A percentile compares a stretch with the other conserved stretches of the same genome.
Evolutionary conservation across 257 asterid species (phyloP).

Genomic region (Buddleja alternifolia): DNA sequence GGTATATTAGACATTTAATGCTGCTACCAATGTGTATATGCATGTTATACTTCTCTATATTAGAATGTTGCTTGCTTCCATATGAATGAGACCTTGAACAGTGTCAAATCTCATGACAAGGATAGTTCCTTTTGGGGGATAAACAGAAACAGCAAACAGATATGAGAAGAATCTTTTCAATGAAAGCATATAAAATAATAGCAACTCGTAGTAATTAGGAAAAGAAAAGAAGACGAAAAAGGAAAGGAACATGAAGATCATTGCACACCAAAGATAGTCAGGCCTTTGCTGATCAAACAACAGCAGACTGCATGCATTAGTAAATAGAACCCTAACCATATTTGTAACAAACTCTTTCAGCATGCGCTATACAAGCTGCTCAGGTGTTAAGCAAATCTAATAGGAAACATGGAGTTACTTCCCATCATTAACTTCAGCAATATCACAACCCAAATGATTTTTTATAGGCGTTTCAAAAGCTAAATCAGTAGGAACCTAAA

Average conservation of each 20-base stretch:
- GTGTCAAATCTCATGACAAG: not conserved
- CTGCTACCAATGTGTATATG: not conserved
- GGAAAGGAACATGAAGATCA: not conserved
- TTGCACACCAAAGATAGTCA: not conserved
- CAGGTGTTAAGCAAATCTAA: not conserved
- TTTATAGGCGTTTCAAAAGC: not conserved
- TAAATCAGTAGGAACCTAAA: not conserved
- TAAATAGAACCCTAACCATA: not conserved
- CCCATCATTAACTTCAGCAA: slow-evolving; percentile 2
- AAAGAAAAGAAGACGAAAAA: not conserved
- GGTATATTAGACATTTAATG: not conserved
- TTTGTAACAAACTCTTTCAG: not conserved
- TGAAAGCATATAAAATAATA: not conserved
- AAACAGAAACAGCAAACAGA: not conserved
- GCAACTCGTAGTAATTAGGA: not conserved
- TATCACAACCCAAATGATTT: not conserved
- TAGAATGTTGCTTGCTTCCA: not conserved
- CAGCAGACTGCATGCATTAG: not conserved
- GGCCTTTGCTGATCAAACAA: not conserved
- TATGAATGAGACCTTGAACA: not conserved
- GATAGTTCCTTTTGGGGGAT: not conserved
- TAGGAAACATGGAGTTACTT: not conserved
- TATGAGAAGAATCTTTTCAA: not conserved
- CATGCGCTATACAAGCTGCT: not conserved
- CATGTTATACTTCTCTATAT: not conserved